Base-by-base conservation (phyloP, 2,329 filamentous ascomycete species). In the Scedosporium boydii region DNA sequence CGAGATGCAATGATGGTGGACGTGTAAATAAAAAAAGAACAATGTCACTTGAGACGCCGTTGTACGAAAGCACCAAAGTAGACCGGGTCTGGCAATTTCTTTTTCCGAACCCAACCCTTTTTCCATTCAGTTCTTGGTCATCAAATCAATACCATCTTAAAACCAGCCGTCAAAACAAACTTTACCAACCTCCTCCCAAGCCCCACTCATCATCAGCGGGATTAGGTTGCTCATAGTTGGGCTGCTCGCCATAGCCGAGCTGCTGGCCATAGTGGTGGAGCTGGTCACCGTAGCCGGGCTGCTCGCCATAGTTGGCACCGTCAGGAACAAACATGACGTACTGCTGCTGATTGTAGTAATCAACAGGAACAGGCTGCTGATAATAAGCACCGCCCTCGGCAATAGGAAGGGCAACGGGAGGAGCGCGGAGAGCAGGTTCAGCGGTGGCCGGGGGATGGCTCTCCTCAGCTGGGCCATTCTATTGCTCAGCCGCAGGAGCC, bases 401-500 rank as follows among this genome's bases (percentile, higher is more conserved):
- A 60, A 51, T 27, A 38, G 42, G 44, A 60, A 18, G n/a, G 26
- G 41, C 16, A 42, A 44, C n/a, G 38, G 38, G n/a, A 26, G 55
- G 55, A 58, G 27, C 10, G 53, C 23, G 23, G 53, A 16, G 18
- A 38, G 23, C 55, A 58, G 55, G 16, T 42, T 44, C 27, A 16
- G 16, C 57, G 34, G n/a, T 21, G 59, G 44, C 59, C 10, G 48
- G 59, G 16, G 48, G 27, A 61, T 56, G 59, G 53, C 60, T 44
- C 56, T 46, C 44, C 61, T 57, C 58, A 38, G 29, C 26, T 68
- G 65, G 68, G 63, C 60, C 65, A 64, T 63, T 66, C 68, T 78
- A 77, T 75, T 77, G 74, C 69, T 76, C 71, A 64, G 70, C 73
- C 66, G 77, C 77, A 66, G 77, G 77, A 71, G 82, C 81, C 77